A percentile compares a stretch with the other conserved stretches of the same genome.
phyloP scores from a whole-genome alignment of 202 grass and related monocot species.

The Bolboschoenoplectus hybrid region DNA sequence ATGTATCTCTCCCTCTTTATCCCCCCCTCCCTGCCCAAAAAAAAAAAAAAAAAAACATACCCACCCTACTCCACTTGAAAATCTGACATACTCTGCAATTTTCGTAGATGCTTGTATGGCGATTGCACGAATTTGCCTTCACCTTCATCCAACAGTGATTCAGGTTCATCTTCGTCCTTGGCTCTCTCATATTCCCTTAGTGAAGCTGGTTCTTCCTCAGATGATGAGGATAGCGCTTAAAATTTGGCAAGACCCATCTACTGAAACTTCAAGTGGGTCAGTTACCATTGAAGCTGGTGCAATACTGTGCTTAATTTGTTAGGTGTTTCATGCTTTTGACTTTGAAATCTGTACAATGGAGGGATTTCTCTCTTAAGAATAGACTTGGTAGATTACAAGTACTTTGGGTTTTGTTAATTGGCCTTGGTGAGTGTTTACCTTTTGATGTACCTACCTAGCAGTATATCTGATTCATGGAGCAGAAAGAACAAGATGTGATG shows the following conservation, averaged over 20 bases:
- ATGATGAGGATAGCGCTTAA: background rate
- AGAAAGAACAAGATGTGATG: constrained; percentile 1
- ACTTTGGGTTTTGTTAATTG: background rate
- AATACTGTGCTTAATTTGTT: background rate
- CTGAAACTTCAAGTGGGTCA: background rate
- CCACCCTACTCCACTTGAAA: background rate
- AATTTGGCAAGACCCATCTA: background rate
- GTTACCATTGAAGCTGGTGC: background rate
- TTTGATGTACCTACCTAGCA: background rate
- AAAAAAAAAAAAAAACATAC: background rate
- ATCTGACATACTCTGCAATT: background rate
- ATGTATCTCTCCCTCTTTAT: constrained; percentile 6
- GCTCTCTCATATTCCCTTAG: background rate
- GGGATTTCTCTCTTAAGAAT: background rate
- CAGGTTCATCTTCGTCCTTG: background rate
- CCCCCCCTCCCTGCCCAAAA: background rate
- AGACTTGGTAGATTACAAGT: background rate
- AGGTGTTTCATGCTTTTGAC: background rate
- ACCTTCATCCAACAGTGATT: background rate
- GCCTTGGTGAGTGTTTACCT: background rate
- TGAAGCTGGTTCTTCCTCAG: background rate
- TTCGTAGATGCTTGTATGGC: constrained; percentile 24
- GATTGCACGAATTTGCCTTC: background rate
- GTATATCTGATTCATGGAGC: background rate
- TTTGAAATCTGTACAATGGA: background rate